phyloP scores from a whole-genome alignment of 2,329 filamentous ascomycete species.

The Penicillium griseofulvum region DNA sequence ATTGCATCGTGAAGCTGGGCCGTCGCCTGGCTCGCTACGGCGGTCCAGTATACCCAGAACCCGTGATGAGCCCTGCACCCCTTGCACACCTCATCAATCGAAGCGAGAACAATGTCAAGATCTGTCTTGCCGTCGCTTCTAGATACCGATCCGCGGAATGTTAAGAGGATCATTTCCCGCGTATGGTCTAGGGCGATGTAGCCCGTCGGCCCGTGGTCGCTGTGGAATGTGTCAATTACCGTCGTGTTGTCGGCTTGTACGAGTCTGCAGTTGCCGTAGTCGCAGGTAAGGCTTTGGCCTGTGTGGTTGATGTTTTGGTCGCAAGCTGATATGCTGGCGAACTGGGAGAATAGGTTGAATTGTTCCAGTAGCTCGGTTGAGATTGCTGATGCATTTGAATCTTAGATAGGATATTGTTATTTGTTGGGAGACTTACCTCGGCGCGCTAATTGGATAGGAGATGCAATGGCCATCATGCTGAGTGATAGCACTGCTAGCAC shows the following conservation, averaged over 20 bases:
- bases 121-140: background rate
- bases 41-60: background rate
- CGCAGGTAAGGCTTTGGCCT: background rate
- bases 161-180: background rate
- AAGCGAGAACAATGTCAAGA: background rate
- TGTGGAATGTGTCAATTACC: background rate
- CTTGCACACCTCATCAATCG: background rate
- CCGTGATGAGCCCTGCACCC: background rate
- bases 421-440: background rate
- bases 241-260: background rate
- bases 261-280: background rate
- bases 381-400: background rate
- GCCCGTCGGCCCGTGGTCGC: background rate
- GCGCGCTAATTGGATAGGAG: background rate
- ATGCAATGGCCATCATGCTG: background rate
- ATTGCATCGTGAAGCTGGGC: background rate
- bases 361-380: background rate
- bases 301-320: constrained; percentile 2
- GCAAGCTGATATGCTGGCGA: background rate
- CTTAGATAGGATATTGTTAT: background rate
- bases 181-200: constrained; percentile 2
- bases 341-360: background rate
- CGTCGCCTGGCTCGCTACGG: background rate
- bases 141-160: background rate
- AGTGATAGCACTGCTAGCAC: background rate